Evolutionary conservation across 768 basidiomycete species (phyloP), one percentile per base, ranked within the genome.

Genomic region (Postia placenta): DNA sequence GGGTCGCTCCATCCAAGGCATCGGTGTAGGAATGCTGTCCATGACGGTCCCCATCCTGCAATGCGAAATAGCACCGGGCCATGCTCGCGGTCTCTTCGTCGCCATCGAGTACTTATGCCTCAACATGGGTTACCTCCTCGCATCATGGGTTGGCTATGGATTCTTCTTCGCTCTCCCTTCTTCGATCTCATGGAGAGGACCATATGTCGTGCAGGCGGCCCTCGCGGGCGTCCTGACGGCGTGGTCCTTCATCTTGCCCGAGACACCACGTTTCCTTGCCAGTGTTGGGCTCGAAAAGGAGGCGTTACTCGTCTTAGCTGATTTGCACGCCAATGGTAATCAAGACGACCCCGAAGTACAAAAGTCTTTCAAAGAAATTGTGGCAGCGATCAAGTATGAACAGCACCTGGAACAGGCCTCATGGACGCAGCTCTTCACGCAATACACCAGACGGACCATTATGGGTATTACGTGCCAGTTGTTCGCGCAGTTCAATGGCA

Each of bases 201-300:
- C 78, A 1, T 80, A 76, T 58, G 67, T 74, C 51, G 64, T 80
- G 6, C 79, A 81, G 60, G 72, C 73, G 22, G 72, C 67, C 36
- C 70, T 80, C 17, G 76, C 76, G 1, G 47, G 67, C 14, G 54
- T 81, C 30, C 69, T 81, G 17, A 61, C 74, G 40, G 50, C 63
- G 26, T 74, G 74, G 68, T 74, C 77, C 15, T 69, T 74, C 57
- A 62, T 71, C 56, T 68, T 79, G 9, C 90, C 90, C 33, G 92
- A 94, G 65, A 87, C 85, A 0, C 92, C 92, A 42, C 81, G 90
- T 74, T 94, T 75, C 77, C 69, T 92, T 55, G 62, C 92, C 58
- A 79, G 72, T 67, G 87, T 86, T 64, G 89, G 89, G 22, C 76
- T 75, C 47, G 78, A 87, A 11, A 75, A 70, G 0, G 70, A 87